phyloP scores from a whole-genome alignment of 1,284 basidiomycete genomes.

The Leccinum fuscescens region DNA sequence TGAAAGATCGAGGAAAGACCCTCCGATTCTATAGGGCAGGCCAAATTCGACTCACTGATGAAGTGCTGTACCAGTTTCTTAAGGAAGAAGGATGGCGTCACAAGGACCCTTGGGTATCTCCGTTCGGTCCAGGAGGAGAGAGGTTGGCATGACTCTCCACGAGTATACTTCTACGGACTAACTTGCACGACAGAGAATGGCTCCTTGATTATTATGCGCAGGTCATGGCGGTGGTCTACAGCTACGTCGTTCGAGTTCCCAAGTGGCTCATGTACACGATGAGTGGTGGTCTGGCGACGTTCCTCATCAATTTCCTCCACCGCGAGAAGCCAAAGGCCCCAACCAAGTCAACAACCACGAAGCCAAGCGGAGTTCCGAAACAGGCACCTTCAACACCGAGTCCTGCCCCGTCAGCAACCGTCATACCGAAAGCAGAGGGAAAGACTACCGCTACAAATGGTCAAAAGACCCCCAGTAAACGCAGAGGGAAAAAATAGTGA shows the following conservation, averaged over 20 bases:
- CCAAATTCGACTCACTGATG: conserved; percentile 55
- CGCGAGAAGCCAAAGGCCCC: conserved; percentile 18
- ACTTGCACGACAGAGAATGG: conserved; percentile 52
- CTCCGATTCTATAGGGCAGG: conserved; percentile 72
- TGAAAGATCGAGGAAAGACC: conserved; percentile 64
- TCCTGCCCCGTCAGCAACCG: neutral
- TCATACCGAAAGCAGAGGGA: conserved; percentile 15
- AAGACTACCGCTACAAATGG: conserved; percentile 15
- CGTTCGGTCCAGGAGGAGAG: conserved; percentile 68
- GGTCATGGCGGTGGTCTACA: conserved; percentile 50
- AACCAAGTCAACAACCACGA: conserved; percentile 2
- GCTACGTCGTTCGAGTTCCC: conserved; percentile 43
- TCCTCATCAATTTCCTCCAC: conserved; percentile 49
- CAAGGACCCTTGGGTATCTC: conserved; percentile 58
- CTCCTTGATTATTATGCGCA: conserved; percentile 61
- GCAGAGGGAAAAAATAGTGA: conserved; percentile 25
- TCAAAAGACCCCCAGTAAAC: conserved; percentile 28
- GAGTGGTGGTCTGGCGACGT: conserved; percentile 47
- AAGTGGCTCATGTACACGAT: conserved; percentile 50
- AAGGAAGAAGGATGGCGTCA: conserved; percentile 56
- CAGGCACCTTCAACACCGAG: neutral
- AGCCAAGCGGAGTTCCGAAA: conserved; percentile 6
- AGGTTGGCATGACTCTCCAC: conserved; percentile 44
- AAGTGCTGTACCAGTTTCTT: conserved; percentile 62
- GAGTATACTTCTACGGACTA: neutral